A percentile compares a stretch with the other conserved stretches of the same genome.
These are phyloP conservation scores for Lodderomyces jiufengensis DNA, from an alignment of 1,139 yeast species.

Conservation along the genomic window DNA sequence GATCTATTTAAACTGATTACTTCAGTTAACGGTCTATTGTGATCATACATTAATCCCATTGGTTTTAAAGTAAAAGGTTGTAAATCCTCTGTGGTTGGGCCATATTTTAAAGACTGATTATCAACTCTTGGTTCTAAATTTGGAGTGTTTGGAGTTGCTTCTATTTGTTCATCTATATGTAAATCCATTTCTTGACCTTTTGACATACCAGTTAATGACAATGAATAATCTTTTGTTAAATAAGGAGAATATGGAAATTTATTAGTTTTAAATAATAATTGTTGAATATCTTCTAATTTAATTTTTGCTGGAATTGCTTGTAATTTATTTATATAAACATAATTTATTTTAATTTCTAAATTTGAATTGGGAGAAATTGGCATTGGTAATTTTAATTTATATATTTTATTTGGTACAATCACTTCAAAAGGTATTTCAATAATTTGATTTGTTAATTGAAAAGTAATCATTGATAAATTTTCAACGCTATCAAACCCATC, in stretches of 20 bases:
- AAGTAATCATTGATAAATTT: slow-evolving; percentile 47
- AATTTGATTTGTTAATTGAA: slow-evolving; percentile 23
- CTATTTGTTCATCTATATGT: slow-evolving; percentile 10
- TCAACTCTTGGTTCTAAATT: slow-evolving; percentile 31
- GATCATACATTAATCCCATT: slow-evolving; percentile 59
- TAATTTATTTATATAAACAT: slow-evolving; percentile 48
- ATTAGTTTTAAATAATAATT: slow-evolving; percentile 50
- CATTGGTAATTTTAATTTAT: slow-evolving; percentile 52
- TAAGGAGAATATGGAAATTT: slow-evolving; percentile 66
- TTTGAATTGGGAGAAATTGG: slow-evolving; percentile 66
- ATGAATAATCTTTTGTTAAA: slow-evolving; percentile 47
- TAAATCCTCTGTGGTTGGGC: slow-evolving; percentile 45
- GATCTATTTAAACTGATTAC: slow-evolving; percentile 65
- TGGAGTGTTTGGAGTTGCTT: slow-evolving; percentile 20
- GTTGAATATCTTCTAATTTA: slow-evolving; percentile 60
- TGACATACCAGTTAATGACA: slow-evolving; percentile 48
- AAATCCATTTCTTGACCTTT: slow-evolving; percentile 43
- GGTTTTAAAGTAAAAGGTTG: slow-evolving; percentile 48
- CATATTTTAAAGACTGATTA: slow-evolving; percentile 47
- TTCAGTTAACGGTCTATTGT: slow-evolving; percentile 62
- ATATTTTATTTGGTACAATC: slow-evolving; percentile 28
- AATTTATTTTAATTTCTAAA: slow-evolving; percentile 48
- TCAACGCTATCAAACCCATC: slow-evolving; percentile 42
- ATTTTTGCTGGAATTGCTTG: slow-evolving; percentile 64
- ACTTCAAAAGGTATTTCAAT: slow-evolving; percentile 28